Percentiles rank a stretch among this genome's conserved stretches.
These are phyloP conservation scores for Trichoderma sp. DNA, from an alignment of 2,329 filamentous ascomycete genomes.

Conservation along the genomic window DNA sequence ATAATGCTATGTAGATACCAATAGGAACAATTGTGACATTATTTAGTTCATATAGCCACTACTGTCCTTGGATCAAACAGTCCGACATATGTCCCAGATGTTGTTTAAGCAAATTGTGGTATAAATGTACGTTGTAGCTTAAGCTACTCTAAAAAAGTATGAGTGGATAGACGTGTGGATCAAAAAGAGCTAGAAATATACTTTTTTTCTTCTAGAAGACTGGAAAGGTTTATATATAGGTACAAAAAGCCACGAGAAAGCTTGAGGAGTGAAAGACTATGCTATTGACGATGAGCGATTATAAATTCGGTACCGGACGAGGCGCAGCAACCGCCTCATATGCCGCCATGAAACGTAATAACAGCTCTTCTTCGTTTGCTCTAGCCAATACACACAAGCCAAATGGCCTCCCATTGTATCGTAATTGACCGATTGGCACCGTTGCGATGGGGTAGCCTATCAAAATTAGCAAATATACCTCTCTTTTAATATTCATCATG, in stretches of 20 bases:
- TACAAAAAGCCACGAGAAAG: neutral
- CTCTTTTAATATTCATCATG: neutral
- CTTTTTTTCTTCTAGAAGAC: neutral
- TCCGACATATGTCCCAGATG: neutral
- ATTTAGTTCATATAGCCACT: neutral
- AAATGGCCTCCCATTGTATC: constrained; percentile 22
- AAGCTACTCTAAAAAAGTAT: neutral
- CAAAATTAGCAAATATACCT: neutral
- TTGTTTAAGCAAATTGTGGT: neutral
- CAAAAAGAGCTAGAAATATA: neutral
- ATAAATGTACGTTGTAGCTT: neutral
- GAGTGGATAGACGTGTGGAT: too few species aligned
- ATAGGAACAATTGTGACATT: neutral
- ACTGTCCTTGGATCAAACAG: neutral
- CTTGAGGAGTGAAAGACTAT: neutral
- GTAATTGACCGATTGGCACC: constrained; percentile 18
- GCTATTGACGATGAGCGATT: neutral
- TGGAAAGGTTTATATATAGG: neutral
- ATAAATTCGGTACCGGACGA: constrained; percentile 16
- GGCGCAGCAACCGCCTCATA: constrained; percentile 18
- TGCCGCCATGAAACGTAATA: constrained; percentile 21
- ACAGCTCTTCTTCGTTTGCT: constrained; percentile 17
- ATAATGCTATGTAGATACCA: too few species aligned
- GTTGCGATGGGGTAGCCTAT: constrained; percentile 20
- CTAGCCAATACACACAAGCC: constrained; percentile 20